Evolutionary conservation across 768 basidiomycete genomes (phyloP), one percentile per base, ranked within the genome.

Genomic region (Kwoniella bestiolae): DNA sequence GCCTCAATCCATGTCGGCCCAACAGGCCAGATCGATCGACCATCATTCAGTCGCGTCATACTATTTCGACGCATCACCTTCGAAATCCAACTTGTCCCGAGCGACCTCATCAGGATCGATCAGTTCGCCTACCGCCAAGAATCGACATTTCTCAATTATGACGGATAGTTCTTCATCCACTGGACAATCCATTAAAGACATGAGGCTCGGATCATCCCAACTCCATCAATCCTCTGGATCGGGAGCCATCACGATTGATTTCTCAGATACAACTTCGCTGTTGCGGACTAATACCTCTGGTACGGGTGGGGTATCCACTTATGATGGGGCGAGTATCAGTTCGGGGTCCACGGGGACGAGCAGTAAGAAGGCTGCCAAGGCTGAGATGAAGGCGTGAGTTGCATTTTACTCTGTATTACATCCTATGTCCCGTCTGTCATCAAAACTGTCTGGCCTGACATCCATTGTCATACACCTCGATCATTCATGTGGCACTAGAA

Each of bases 271-370:
- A 26, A 59, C 49, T 5, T 26, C 23, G 8, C 23, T 55, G 52
- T 34, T 55, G n/a, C 32, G 52, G 32, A 47, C 29, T 29, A 49
- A 56, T 38, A 64, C 47, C 52, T 56, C 25, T 11, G 25, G 29
- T n/a, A 60, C 41, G 44, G 51, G 35, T 21, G 53, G 45, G 34
- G 51, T 12, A n/a, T 41, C 32, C 5, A 49, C 46, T 45, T 65
- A 47, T 32, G 69, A 68, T 53, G 35, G 49, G 2, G 61, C 60
- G 47, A 71, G 69, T 65, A 65, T 71, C 35, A 60, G 63, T n/a
- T 70, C 69, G 21, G 73, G 68, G n/a, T 69, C 67, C 9, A 74
- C 70, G 4, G 66, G 70, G 4, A 65, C 67, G 28, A 63, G 63
- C 11, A 65, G 63, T 31, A 69, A 69, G 60, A 60, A 68, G 45